Evolutionary conservation across 2,329 filamentous ascomycete species (phyloP).

Genomic region (Metarhizium sp.): DNA sequence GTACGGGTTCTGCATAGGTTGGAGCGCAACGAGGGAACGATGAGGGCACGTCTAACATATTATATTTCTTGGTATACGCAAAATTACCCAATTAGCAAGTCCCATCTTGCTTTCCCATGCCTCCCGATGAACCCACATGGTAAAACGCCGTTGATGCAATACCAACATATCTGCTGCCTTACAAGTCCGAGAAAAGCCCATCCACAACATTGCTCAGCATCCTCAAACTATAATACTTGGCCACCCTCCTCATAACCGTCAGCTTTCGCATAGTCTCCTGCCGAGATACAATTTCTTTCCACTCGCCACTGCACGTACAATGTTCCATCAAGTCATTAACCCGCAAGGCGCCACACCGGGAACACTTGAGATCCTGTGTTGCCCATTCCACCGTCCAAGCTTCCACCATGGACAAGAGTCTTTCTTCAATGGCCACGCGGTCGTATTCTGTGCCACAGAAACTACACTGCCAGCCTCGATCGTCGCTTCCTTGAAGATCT

Average conservation of each 20-base stretch:
- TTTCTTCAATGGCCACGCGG: slow-evolving; percentile 74
- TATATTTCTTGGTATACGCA: no score
- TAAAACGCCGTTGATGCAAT: neutral
- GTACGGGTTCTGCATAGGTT: no score
- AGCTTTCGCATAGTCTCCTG: slow-evolving; percentile 57
- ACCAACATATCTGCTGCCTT: neutral
- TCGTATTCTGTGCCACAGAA: slow-evolving; percentile 71
- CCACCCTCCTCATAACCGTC: slow-evolving; percentile 64
- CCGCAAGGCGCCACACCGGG: slow-evolving; percentile 59
- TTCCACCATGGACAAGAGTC: slow-evolving; percentile 68
- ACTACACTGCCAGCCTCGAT: slow-evolving; percentile 60
- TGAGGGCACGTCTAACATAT: no score
- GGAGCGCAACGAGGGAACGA: no score
- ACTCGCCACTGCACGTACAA: slow-evolving; percentile 83
- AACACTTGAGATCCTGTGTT: slow-evolving; percentile 82
- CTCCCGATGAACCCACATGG: neutral
- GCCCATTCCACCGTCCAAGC: slow-evolving; percentile 69
- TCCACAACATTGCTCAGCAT: slow-evolving; percentile 72
- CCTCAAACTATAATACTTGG: slow-evolving; percentile 66
- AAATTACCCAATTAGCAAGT: neutral
- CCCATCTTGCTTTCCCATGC: neutral
- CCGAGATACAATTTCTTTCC: slow-evolving; percentile 62
- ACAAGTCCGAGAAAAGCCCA: slow-evolving; percentile 45
- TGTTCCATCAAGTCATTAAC: slow-evolving; percentile 96
- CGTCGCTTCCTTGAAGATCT: slow-evolving; percentile 48